phyloP scores from a whole-genome alignment of 805 yeast genomes.

The Suhomyces prunicola region DNA sequence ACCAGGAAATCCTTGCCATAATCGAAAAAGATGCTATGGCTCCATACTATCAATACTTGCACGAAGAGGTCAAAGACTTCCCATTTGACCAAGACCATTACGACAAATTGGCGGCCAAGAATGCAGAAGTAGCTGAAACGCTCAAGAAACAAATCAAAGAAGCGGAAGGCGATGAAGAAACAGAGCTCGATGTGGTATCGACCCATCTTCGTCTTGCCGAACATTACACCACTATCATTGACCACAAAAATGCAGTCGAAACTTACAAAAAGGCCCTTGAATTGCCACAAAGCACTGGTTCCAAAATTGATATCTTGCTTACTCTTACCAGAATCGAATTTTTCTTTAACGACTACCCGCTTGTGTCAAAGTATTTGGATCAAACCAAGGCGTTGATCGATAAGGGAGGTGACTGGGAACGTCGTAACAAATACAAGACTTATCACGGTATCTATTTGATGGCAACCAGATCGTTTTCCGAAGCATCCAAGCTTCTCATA shows the following conservation, averaged over 20 bases:
- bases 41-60: slow-evolving; percentile 73
- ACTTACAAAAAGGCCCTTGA: slow-evolving; percentile 72
- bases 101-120: slow-evolving; percentile 46
- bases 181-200: slow-evolving; percentile 77
- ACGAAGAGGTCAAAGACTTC: slow-evolving; percentile 32
- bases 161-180: slow-evolving; percentile 70
- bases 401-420: slow-evolving; percentile 99
- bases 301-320: slow-evolving; percentile 82
- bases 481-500: slow-evolving; percentile 79
- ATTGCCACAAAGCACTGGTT: slow-evolving; percentile 80
- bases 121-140: slow-evolving; percentile 52
- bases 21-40: slow-evolving; percentile 67
- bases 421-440: slow-evolving; percentile 91
- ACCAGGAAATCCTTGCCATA: slow-evolving; percentile 45
- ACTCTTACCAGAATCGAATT: slow-evolving; percentile 87
- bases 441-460: slow-evolving; percentile 80
- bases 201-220: slow-evolving; percentile 82
- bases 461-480: slow-evolving; percentile 81
- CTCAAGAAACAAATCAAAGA: slow-evolving; percentile 53
- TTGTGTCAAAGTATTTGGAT: slow-evolving; percentile 69
- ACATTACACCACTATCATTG: slow-evolving; percentile 83
- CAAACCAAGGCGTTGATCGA: slow-evolving; percentile 75
- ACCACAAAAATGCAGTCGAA: slow-evolving; percentile 62
- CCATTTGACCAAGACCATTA: slow-evolving; percentile 62
- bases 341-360: slow-evolving; percentile 74